Evolutionary conservation across 768 basidiomycete species (phyloP).

Genomic region (Lyophyllum decastes): DNA sequence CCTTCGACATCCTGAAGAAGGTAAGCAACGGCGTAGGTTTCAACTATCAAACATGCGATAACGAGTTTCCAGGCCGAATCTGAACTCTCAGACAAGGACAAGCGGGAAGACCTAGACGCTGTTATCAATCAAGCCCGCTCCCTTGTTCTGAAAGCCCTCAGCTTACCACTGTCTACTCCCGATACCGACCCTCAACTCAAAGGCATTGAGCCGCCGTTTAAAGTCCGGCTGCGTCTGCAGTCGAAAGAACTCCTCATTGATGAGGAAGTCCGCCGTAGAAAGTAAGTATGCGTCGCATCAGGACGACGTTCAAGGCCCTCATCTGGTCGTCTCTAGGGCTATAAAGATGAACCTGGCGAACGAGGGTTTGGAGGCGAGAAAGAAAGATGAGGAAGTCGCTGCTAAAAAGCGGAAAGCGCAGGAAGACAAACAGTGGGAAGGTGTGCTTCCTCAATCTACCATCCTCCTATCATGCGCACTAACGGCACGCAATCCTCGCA

Average conservation of each 20-base stretch:
- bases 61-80: slow-evolving; percentile 65
- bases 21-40: slow-evolving; percentile 35
- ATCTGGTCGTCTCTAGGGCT: slow-evolving; percentile 46
- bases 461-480: not conserved
- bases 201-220: slow-evolving; percentile 64
- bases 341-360: slow-evolving; percentile 91
- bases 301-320: not conserved
- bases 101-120: slow-evolving; percentile 82
- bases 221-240: slow-evolving; percentile 64
- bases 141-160: slow-evolving; percentile 61
- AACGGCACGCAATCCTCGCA: slow-evolving; percentile 23
- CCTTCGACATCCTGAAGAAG: slow-evolving; percentile 94
- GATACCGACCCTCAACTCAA: slow-evolving; percentile 62
- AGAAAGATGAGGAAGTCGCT: slow-evolving; percentile 84
- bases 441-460: slow-evolving; percentile 37
- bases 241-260: slow-evolving; percentile 87
- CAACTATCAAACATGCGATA: not conserved
- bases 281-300: slow-evolving; percentile 47
- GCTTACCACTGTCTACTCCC: slow-evolving; percentile 59
- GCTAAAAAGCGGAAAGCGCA: slow-evolving; percentile 84
- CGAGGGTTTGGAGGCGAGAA: slow-evolving; percentile 89
- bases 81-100: slow-evolving; percentile 76
- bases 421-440: slow-evolving; percentile 89
- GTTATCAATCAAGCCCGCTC: slow-evolving; percentile 75
- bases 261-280: slow-evolving; percentile 83